Evolutionary conservation across 495 filamentous ascomycete species (phyloP).

Genomic region (Neurospora sp.): DNA sequence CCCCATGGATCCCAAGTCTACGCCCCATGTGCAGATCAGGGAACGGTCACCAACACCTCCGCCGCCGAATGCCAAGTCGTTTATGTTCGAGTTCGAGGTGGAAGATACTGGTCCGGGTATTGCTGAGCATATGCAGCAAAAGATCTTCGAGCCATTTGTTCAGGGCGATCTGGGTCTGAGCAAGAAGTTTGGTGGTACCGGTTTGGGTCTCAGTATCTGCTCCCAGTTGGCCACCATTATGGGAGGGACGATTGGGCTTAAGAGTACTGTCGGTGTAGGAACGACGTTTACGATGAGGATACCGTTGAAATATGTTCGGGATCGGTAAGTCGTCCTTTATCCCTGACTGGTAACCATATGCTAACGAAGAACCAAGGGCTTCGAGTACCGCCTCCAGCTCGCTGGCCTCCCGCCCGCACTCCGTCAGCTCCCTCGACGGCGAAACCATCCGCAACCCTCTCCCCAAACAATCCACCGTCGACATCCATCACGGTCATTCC

Average conservation of each 20-base stretch:
- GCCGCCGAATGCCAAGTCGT: slow-evolving; percentile 44
- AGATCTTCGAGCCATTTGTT: slow-evolving; percentile 90
- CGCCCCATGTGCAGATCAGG: slow-evolving; percentile 35
- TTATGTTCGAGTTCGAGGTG: slow-evolving; percentile 77
- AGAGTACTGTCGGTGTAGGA: slow-evolving; percentile 63
- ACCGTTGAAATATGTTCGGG: slow-evolving; percentile 66
- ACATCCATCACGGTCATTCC: slow-evolving; percentile 11
- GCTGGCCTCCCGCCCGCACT: slow-evolving; percentile 60
- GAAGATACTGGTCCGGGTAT: slow-evolving; percentile 90
- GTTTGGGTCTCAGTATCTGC: slow-evolving; percentile 84
- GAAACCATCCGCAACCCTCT: slow-evolving; percentile 31
- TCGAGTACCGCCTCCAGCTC: slow-evolving; percentile 39
- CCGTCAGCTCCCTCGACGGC: slow-evolving; percentile 65
- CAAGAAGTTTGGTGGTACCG: slow-evolving; percentile 86
- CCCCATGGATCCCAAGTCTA: slow-evolving; percentile 42
- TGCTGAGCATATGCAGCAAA: slow-evolving; percentile 58
- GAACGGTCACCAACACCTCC: slow-evolving; percentile 55
- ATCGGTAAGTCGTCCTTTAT: slow-evolving; percentile 37
- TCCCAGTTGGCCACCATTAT: slow-evolving; percentile 75
- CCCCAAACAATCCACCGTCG: slow-evolving; percentile 17
- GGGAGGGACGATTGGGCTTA: slow-evolving; percentile 63
- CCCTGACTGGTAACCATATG: background rate
- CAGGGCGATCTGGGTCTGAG: slow-evolving; percentile 82
- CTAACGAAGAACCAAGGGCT: slow-evolving; percentile 29
- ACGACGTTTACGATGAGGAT: slow-evolving; percentile 77